phyloP scores from a whole-genome alignment of 169 alveolate species.

The Cystoisospora suis region DNA sequence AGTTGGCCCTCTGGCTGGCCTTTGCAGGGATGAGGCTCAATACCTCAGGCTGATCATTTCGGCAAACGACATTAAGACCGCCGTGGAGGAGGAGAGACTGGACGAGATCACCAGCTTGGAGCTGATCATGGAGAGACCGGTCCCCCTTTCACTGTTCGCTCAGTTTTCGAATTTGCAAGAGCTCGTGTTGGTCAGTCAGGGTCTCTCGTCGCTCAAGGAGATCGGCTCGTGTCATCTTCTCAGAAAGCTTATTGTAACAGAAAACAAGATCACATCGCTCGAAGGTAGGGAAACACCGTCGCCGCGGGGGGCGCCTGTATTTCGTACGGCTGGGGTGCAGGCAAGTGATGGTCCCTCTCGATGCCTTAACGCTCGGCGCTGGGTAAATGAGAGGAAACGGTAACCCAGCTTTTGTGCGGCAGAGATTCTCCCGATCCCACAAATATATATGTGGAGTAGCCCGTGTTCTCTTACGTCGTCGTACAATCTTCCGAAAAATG shows the following conservation, averaged over 20 bases:
- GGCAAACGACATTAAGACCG: background rate
- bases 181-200: conserved; percentile 17
- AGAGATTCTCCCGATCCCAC: too few species aligned
- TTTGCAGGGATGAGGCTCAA: conserved; percentile 5
- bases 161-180: background rate
- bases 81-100: background rate
- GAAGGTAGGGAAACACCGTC: background rate
- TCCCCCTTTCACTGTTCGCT: background rate
- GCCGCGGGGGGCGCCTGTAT: too few species aligned
- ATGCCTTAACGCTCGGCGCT: too few species aligned
- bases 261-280: background rate
- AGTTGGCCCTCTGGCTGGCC: background rate
- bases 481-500: too few species aligned
- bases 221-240: background rate
- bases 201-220: background rate
- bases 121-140: background rate
- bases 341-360: too few species aligned
- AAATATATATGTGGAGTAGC: too few species aligned
- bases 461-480: too few species aligned
- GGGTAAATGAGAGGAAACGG: too few species aligned
- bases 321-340: too few species aligned
- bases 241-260: background rate
- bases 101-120: background rate
- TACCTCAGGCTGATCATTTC: background rate
- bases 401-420: too few species aligned